Conservation (phyloP, 345 rosid genomes). For the Lumnitzera racemosa region DNA sequence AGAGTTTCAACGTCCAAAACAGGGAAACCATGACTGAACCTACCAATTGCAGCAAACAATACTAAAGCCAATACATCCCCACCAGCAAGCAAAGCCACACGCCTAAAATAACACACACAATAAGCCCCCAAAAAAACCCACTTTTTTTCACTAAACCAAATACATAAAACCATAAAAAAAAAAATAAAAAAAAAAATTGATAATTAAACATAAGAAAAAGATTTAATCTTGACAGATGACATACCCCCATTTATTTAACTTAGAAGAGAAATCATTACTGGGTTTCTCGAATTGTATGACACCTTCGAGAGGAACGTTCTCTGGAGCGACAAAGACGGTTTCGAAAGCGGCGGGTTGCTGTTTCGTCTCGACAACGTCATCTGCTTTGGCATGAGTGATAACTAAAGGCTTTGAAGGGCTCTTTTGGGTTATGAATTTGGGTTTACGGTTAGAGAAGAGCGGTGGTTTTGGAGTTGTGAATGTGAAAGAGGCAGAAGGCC, state of each 20-base stretch:
- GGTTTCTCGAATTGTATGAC: conserved; percentile 89
- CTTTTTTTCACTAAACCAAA: not conserved
- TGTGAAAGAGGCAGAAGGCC: conserved; percentile 20
- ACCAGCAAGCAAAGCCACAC: conserved; percentile 75
- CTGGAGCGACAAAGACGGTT: conserved; percentile 54
- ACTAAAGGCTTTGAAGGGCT: conserved; percentile 10
- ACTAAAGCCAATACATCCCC: conserved; percentile 84
- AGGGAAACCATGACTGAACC: conserved; percentile 78
- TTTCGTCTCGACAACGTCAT: conserved; percentile 43
- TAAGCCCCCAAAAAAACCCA: too few relatives aligned
- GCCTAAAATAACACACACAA: conserved; percentile 28
- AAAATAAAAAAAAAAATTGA: not conserved
- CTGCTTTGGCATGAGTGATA: conserved; percentile 51
- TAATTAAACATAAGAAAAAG: not conserved
- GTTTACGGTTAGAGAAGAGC: conserved; percentile 17
- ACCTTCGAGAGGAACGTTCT: conserved; percentile 74
- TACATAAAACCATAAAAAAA: not conserved
- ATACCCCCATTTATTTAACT: conserved; percentile 70
- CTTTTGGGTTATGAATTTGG: conserved; percentile 15
- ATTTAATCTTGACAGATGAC: not conserved
- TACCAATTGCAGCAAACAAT: conserved; percentile 78
- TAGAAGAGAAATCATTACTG: conserved; percentile 25
- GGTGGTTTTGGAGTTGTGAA: conserved; percentile 28
- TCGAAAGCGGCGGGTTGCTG: conserved; percentile 21
- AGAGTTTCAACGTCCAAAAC: conserved; percentile 54